Evolutionary conservation across 2,329 filamentous ascomycete species (phyloP), one percentile per base, ranked within the genome.

Genomic region (Madurella mycetomatis): DNA sequence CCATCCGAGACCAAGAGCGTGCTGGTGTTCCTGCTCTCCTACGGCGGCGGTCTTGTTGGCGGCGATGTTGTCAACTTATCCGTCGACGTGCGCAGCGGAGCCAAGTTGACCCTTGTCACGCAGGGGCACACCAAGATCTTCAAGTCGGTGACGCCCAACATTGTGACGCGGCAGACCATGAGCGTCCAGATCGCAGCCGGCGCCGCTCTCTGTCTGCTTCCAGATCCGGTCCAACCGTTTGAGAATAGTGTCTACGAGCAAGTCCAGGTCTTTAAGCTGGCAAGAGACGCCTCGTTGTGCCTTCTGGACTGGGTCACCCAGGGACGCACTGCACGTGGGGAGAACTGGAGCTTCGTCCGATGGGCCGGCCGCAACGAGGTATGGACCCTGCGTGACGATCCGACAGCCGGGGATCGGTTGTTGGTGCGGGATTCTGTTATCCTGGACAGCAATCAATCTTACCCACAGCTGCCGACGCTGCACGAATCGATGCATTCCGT

Each of bases 71-170:
- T 97, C 69, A 77, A 86, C 65, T 81, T 99, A 25, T 75, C 77
- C 17, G 80, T 96, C 57, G 78, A 80, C 9, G 76, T 96, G 46
- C 81, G 82, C 11, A 63, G 77, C 2, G 72, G 74, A 2, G 86
- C 90, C 4, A 85, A 84, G 56, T 80, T 96, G 51, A 83, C 78
- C 62, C 72, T 86, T 37, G 81, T 82, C 56, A 86, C 83, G 0
- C 83, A 86, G 75, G 92, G 92, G 49, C 90, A 91, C 72, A 97
- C 94, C 56, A 99, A 97, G 74, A 85, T 99, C 64, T 97, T 96
- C 80, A 95, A 94, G 68, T 88, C 90, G 1, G 70, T 81, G 46
- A 73, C 76, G 51, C 72, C 72, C 37, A 73, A 80, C 41, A 70
- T 82, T 12, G 67, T 81, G 44, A 87, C 85, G 1, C 75, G 77